Percentiles rank a stretch among this genome's conserved stretches.
Evolutionary conservation across 176 grass and related monocot genomes (phyloP).

Genomic region (Tuctoria greenei): DNA sequence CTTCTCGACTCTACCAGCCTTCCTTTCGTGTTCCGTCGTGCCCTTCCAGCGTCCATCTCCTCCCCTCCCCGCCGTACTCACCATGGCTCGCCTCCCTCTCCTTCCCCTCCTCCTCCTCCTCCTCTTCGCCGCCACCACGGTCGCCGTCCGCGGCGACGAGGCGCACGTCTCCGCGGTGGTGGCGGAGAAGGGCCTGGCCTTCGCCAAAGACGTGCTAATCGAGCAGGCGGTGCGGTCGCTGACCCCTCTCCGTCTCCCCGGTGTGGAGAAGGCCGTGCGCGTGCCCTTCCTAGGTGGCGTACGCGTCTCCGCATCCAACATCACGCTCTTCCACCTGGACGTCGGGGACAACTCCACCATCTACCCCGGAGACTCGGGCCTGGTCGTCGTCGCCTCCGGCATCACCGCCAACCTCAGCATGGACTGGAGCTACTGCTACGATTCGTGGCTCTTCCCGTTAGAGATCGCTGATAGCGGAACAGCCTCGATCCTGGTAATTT

Average conservation of each 20-base stretch:
- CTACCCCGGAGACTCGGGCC: constrained; percentile 42
- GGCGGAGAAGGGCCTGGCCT: constrained; percentile 57
- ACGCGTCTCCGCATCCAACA: constrained; percentile 54
- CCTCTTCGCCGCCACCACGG: constrained; percentile 9
- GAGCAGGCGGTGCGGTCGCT: constrained; percentile 61
- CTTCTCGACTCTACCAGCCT: not conserved
- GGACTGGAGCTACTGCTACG: constrained; percentile 76
- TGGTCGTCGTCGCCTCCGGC: constrained; percentile 69
- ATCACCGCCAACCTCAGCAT: constrained; percentile 68
- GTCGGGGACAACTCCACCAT: constrained; percentile 56
- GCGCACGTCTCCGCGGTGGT: constrained; percentile 59
- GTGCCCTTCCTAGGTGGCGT: constrained; percentile 65
- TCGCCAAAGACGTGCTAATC: constrained; percentile 75
- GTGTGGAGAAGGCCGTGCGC: constrained; percentile 57
- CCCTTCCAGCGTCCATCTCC: constrained; percentile 9
- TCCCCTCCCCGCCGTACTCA: not conserved
- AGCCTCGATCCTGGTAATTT: constrained; percentile 69
- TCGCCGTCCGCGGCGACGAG: constrained; percentile 3
- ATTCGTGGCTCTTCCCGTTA: constrained; percentile 53
- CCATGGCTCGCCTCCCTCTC: constrained; percentile 33
- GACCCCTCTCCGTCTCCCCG: constrained; percentile 65
- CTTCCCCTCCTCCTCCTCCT: constrained; percentile 15
- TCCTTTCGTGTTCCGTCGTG: not conserved
- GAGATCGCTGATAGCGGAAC: constrained; percentile 64
- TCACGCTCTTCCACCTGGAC: constrained; percentile 67